Percentiles rank a stretch among this genome's conserved stretches.
phyloP scores from a whole-genome alignment of 495 filamentous ascomycete species.

The Daldinia caldariorum region DNA sequence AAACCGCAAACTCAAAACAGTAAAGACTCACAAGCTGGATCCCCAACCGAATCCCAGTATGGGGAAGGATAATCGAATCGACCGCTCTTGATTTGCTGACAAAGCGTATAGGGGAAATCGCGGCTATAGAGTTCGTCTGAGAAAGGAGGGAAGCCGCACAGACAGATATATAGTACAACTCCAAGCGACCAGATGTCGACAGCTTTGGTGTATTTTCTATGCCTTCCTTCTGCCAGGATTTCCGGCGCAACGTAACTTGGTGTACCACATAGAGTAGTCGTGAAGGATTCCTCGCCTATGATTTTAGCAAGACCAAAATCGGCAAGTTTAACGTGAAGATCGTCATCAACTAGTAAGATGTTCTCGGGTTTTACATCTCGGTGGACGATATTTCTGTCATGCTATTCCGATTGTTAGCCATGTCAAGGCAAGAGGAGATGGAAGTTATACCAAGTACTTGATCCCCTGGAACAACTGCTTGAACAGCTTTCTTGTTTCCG shows the following conservation, averaged over 20 bases:
- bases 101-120: slow-evolving; percentile 82
- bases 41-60: slow-evolving; percentile 95
- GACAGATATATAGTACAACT: slow-evolving; percentile 98
- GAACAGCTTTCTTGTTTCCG: slow-evolving; percentile 86
- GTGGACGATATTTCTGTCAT: slow-evolving; percentile 97
- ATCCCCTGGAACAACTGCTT: slow-evolving; percentile 91
- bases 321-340: slow-evolving; percentile 88
- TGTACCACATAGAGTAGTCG: slow-evolving; percentile 95
- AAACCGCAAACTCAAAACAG: neutral
- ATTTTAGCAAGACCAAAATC: slow-evolving; percentile 99
- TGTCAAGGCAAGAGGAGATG: neutral
- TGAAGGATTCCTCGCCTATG: slow-evolving; percentile 98
- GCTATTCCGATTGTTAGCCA: slow-evolving; percentile 67
- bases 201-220: slow-evolving; percentile 90
- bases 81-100: slow-evolving; percentile 89
- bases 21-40: slow-evolving; percentile 69
- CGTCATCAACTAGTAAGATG: slow-evolving; percentile 85
- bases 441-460: slow-evolving; percentile 84
- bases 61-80: slow-evolving; percentile 95
- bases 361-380: slow-evolving; percentile 99
- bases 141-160: slow-evolving; percentile 98
- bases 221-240: slow-evolving; percentile 79
- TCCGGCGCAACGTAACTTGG: slow-evolving; percentile 97
- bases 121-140: slow-evolving; percentile 89
- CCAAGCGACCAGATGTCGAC: slow-evolving; percentile 98